A percentile compares a stretch with the other conserved stretches of the same genome.
Conservation (phyloP, 2,329 filamentous ascomycete species). For the Pseudogymnoascus sp. region DNA sequence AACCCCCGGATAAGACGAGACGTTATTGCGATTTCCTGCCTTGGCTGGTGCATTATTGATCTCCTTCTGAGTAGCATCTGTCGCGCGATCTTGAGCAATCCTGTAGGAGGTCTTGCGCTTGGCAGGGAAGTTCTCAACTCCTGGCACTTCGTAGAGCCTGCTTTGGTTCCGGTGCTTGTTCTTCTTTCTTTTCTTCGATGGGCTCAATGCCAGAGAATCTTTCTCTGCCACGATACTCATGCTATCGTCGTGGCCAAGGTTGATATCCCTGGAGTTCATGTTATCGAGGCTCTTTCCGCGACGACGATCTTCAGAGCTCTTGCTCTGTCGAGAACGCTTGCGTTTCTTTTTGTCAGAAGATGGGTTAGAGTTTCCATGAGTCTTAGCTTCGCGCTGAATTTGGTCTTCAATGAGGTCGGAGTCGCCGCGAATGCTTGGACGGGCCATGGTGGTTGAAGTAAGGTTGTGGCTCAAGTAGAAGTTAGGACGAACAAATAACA, state of each 20-base stretch:
- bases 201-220: background rate
- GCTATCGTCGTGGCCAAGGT: background rate
- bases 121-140: background rate
- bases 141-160: background rate
- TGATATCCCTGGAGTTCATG: background rate
- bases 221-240: background rate
- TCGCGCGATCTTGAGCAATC: background rate
- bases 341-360: background rate
- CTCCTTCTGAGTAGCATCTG: constrained; percentile 22
- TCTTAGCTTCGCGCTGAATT: background rate
- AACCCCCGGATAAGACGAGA: background rate
- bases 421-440: background rate
- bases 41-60: constrained; percentile 24
- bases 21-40: constrained; percentile 12
- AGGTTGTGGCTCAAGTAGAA: background rate
- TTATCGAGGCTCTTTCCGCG: background rate
- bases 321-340: background rate
- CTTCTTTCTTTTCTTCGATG: background rate
- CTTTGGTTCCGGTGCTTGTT: background rate
- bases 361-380: background rate
- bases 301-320: background rate
- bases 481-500: background rate
- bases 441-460: background rate
- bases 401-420: background rate
- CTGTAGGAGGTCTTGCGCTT: background rate